A percentile compares a stretch with the other conserved stretches of the same genome.
Conservation (phyloP, 2,329 filamentous ascomycete genomes). For the Nigrospora osmanthi region DNA sequence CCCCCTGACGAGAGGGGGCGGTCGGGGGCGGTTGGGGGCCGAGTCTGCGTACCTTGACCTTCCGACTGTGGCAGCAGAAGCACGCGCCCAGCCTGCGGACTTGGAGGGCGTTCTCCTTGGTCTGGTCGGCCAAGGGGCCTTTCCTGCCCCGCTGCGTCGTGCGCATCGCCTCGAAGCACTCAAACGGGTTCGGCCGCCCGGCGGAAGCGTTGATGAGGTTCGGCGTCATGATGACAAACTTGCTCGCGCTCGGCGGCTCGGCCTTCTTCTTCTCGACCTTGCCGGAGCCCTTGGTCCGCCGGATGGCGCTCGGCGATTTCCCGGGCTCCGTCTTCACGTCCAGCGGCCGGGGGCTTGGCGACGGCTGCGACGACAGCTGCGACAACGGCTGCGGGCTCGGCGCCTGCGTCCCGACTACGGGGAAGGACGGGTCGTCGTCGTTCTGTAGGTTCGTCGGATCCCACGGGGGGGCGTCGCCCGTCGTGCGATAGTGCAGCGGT, state of each 20-base stretch:
- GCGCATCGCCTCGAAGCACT: slow-evolving; percentile 46
- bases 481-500: slow-evolving; percentile 26
- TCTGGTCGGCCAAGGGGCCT: slow-evolving; percentile 45
- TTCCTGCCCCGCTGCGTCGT: slow-evolving; percentile 48
- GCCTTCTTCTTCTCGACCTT: slow-evolving; percentile 41
- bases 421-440: slow-evolving; percentile 19
- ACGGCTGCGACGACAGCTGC: slow-evolving; percentile 9
- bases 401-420: slow-evolving; percentile 23
- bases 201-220: slow-evolving; percentile 43
- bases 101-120: slow-evolving; percentile 45
- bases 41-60: slow-evolving; percentile 32
- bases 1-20: background rate
- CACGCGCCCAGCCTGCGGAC: slow-evolving; percentile 48
- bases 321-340: slow-evolving; percentile 14
- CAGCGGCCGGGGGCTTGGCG: slow-evolving; percentile 18
- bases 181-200: slow-evolving; percentile 42
- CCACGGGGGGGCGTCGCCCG: slow-evolving; percentile 33
- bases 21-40: background rate
- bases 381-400: background rate
- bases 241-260: slow-evolving; percentile 30
- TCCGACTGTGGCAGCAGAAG: slow-evolving; percentile 52
- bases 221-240: slow-evolving; percentile 49
- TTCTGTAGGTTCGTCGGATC: slow-evolving; percentile 26
- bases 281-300: slow-evolving; percentile 30
- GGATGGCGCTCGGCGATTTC: slow-evolving; percentile 25